phyloP scores from a whole-genome alignment of 2,329 filamentous ascomycete genomes.

The Fusarium virguliforme region DNA sequence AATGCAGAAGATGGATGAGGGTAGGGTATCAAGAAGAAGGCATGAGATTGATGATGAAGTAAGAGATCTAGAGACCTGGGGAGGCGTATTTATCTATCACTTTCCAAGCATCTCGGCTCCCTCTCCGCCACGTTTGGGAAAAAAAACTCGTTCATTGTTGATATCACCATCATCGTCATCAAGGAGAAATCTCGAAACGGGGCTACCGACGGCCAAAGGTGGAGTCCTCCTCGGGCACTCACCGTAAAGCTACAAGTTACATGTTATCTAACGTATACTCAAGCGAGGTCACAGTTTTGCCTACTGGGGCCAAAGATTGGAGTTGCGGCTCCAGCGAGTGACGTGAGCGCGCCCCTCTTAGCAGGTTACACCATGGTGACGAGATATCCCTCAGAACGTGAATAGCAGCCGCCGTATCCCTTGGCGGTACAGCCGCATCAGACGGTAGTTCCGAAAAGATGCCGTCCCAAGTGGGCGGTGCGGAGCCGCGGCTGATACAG shows the following conservation, averaged over 20 bases:
- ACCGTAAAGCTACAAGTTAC: constrained; percentile 33
- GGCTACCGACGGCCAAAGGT: constrained; percentile 38
- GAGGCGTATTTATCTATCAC: constrained; percentile 45
- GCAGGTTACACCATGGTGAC: constrained; percentile 38
- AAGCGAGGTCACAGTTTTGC: neutral
- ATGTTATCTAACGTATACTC: constrained; percentile 32
- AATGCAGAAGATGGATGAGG: constrained; percentile 34
- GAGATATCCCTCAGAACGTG: constrained; percentile 40
- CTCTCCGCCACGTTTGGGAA: constrained; percentile 11
- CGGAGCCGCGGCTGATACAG: constrained; percentile 10
- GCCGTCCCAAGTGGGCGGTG: constrained; percentile 40
- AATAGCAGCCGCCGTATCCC: constrained; percentile 1
- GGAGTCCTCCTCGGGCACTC: constrained; percentile 36
- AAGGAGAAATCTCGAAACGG: constrained; percentile 25
- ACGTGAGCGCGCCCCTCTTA: constrained; percentile 33
- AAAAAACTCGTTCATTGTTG: constrained; percentile 42
- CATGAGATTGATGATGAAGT: constrained; percentile 25
- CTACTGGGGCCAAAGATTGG: too few relatives aligned
- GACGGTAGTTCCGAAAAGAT: constrained; percentile 44
- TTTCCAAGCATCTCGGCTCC: constrained; percentile 2
- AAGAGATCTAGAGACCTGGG: constrained; percentile 31
- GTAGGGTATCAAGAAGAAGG: constrained; percentile 34
- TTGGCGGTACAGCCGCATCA: constrained; percentile 33
- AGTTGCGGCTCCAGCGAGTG: neutral
- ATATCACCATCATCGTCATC: constrained; percentile 39